Evolutionary conservation across 257 asterid genomes (phyloP).

Genomic region (Nicotiana knightiana): DNA sequence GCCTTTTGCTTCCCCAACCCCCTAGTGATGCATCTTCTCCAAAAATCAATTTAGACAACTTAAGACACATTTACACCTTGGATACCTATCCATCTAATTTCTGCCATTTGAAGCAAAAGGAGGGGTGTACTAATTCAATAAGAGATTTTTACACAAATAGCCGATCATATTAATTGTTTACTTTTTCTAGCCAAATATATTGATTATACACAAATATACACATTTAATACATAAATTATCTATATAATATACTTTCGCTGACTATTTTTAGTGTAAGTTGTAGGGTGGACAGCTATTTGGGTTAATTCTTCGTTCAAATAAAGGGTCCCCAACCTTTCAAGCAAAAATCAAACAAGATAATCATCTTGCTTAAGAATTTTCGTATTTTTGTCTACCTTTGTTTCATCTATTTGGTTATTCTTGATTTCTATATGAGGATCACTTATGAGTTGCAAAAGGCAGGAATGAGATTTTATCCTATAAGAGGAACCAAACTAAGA

Average conservation of each 20-base stretch:
- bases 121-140: not conserved
- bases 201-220: no score
- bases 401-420: not conserved
- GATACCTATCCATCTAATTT: not conserved
- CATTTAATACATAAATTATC: no score
- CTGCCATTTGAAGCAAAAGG: not conserved
- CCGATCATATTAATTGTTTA: no score
- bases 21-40: not conserved
- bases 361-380: slow-evolving; percentile 24
- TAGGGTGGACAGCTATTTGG: no score
- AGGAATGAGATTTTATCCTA: not conserved
- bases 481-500: not conserved
- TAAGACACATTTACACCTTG: not conserved
- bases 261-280: no score
- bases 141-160: no score
- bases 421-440: not conserved
- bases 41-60: not conserved
- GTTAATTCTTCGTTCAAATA: no score
- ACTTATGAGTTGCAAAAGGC: not conserved
- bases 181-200: no score
- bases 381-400: not conserved
- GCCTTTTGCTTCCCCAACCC: not conserved
- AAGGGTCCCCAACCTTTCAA: not conserved
- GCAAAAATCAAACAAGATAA: slow-evolving; percentile 16
- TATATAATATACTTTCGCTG: no score